Conservation (phyloP, 805 yeast genomes). For the Jamesozyma rosinii region DNA sequence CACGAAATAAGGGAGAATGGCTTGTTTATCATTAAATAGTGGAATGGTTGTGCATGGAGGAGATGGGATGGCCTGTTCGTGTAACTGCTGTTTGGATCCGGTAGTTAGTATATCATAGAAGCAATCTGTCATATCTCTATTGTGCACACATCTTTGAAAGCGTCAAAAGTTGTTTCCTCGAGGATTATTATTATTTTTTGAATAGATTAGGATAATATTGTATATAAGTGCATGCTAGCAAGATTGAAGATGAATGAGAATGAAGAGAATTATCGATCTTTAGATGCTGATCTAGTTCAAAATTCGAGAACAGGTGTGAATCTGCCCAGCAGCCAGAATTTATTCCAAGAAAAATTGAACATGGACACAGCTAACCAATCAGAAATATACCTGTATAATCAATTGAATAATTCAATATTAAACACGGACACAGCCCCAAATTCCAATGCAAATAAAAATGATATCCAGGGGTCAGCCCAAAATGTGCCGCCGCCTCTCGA, state of each 20-base stretch:
- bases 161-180: too few relatives aligned
- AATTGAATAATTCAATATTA: conserved; percentile 2
- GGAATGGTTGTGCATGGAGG: too few relatives aligned
- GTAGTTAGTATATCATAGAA: too few relatives aligned
- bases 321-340: not conserved
- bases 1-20: too few relatives aligned
- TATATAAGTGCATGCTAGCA: too few relatives aligned
- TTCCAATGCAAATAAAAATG: not conserved
- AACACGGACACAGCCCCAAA: not conserved
- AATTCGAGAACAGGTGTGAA: not conserved
- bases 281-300: conserved; percentile 11
- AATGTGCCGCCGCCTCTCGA: not conserved
- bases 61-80: too few relatives aligned
- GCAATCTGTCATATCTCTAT: too few relatives aligned
- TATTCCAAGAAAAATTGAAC: conserved; percentile 1
- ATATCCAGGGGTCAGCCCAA: not conserved
- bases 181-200: too few relatives aligned
- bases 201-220: too few relatives aligned
- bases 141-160: too few relatives aligned
- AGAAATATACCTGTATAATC: conserved; percentile 6
- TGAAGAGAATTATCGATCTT: conserved; percentile 13
- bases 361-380: not conserved
- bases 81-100: too few relatives aligned
- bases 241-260: conserved; percentile 1
- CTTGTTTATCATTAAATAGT: too few relatives aligned